These are phyloP conservation scores for Haplosporangium sp. DNA, from an alignment of 371 early-diverging fungal genomes.

Conservation along the genomic window DNA sequence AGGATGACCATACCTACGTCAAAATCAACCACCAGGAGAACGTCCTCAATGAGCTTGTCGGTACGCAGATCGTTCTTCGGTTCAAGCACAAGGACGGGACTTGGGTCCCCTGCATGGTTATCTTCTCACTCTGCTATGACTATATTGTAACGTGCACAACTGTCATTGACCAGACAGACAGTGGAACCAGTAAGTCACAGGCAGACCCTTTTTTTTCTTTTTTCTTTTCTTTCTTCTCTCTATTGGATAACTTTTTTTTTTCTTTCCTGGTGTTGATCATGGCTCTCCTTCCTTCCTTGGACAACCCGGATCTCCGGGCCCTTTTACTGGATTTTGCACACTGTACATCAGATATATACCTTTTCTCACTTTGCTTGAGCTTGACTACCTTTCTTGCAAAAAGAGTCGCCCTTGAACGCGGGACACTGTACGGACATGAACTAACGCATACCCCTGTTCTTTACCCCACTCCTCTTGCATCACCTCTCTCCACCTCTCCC, in stretches of 20 bases:
- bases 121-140: conserved; percentile 41
- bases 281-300: no score
- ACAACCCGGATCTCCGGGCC: no score
- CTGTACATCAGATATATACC: no score
- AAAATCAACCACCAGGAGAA: conserved; percentile 56
- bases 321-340: no score
- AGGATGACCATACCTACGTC: conserved; percentile 56
- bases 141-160: conserved; percentile 46
- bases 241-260: background rate
- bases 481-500: background rate
- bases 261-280: background rate
- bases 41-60: conserved; percentile 63
- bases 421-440: no score
- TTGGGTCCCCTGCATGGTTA: conserved; percentile 31
- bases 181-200: conserved; percentile 35
- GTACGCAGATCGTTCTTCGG: conserved; percentile 28
- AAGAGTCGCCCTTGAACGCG: no score
- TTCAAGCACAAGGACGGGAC: conserved; percentile 34
- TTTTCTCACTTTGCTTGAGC: no score
- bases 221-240: background rate
- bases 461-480: background rate
- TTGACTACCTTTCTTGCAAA: no score
- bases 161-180: conserved; percentile 19
- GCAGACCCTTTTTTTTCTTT: conserved; percentile 6
- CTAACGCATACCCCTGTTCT: background rate